Evolutionary conservation across 1,139 yeast species (phyloP), one percentile per base, ranked within the genome.

Genomic region (Zygosaccharomyces sapae): DNA sequence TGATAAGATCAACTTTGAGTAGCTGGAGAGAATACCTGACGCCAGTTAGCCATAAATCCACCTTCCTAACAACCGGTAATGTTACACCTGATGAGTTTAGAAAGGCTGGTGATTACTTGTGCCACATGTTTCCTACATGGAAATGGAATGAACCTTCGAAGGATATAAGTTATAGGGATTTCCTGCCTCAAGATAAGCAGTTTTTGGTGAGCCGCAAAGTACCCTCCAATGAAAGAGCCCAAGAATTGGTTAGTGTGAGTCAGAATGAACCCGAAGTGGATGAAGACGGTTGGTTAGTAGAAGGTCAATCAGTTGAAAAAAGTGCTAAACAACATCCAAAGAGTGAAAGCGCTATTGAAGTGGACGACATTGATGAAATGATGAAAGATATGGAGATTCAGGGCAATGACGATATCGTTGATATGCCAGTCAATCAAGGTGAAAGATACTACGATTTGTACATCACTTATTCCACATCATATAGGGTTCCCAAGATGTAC

Each of bases 71-170:
- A 42, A 86, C 96, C 0, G 98, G 98, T 3, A 94, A 90, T 65
- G 83, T 92, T 47, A 85, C 96, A 1, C 97, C 97, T 2, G 95
- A 86, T 50, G 97, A 90, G 66, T 90, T 89, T 68, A 89, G 88
- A 7, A 74, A 72, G 47, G 96, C 97, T 5, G 97, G 97, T n/a
- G 96, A 90, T 61, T 89, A 86, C 64, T 70, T 92, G 51, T 92
- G 83, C 31, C 81, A 80, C 67, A 86, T 86, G 72, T 92, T 94
- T 66, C 97, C 98, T 1, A 94, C 97, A 0, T 92, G 99, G 98
- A 80, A 82, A 54, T 92, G 99, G 98, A 66, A 62, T 48, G 71
- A 76, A 8, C 67, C 72, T 5, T 77, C 76, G 57, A 71, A 73
- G 49, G 76, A 69, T 45, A 43, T 58, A 3, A 49, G 50, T 27